Conservation (phyloP, 345 rosid genomes). For the Noccaea caerulescens region DNA sequence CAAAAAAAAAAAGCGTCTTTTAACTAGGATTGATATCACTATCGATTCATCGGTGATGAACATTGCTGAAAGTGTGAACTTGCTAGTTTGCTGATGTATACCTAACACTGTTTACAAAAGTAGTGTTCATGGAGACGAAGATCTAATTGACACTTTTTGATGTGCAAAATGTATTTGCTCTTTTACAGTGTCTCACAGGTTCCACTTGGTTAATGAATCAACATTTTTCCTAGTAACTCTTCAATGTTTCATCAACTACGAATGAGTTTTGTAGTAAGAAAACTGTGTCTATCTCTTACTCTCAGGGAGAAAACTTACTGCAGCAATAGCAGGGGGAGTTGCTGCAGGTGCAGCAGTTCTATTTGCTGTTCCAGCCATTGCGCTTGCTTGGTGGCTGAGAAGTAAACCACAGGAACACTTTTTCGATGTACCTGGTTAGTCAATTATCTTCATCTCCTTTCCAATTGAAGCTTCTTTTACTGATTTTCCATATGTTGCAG, state of each 20-base stretch:
- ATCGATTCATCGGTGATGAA: not conserved
- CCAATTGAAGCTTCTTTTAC: constrained; percentile 4
- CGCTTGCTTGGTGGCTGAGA: constrained; percentile 66
- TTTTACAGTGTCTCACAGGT: not conserved
- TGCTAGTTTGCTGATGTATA: constrained; percentile 16
- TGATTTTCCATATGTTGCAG: constrained; percentile 51
- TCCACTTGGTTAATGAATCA: constrained; percentile 1
- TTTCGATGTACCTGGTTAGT: constrained; percentile 89
- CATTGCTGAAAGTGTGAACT: constrained; percentile 18
- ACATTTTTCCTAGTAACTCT: not conserved
- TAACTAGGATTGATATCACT: not conserved
- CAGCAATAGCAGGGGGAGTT: constrained; percentile 89
- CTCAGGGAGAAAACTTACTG: constrained; percentile 57
- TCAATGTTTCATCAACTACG: not conserved
- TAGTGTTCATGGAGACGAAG: not conserved
- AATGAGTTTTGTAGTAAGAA: not conserved
- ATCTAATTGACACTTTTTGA: constrained; percentile 1
- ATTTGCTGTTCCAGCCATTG: constrained; percentile 80
- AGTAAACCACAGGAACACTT: constrained; percentile 74
- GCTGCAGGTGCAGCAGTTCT: constrained; percentile 88
- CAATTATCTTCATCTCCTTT: constrained; percentile 5
- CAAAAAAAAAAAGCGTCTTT: not conserved
- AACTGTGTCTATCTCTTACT: constrained; percentile 15
- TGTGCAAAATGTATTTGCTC: constrained; percentile 12
- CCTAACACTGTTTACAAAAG: not conserved